Evolutionary conservation across 345 rosid species (phyloP).

Genomic region (Gossypioides kirkii): DNA sequence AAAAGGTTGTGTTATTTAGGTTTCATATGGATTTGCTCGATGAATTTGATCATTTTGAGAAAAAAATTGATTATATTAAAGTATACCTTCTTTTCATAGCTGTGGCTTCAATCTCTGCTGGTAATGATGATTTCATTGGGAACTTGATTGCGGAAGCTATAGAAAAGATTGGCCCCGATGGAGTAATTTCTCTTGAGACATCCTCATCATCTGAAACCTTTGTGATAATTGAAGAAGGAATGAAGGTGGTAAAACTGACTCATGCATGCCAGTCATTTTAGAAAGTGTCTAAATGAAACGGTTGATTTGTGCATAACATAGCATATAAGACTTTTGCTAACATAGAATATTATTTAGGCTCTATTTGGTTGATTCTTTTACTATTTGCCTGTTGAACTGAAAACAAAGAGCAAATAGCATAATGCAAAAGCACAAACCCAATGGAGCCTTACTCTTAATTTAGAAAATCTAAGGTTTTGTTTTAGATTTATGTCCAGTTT

Average conservation of each 20-base stretch:
- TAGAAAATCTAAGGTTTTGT: background rate
- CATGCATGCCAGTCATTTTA: background rate
- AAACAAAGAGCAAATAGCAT: background rate
- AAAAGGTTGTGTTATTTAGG: constrained; percentile 40
- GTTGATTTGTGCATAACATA: background rate
- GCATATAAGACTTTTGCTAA: background rate
- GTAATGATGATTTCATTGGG: constrained; percentile 74
- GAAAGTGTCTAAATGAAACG: background rate
- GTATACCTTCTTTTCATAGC: constrained; percentile 41
- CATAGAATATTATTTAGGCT: background rate
- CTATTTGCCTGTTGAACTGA: background rate
- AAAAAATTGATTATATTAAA: background rate
- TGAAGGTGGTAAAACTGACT: constrained; percentile 48
- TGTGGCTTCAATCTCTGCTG: constrained; percentile 88
- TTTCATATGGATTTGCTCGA: background rate
- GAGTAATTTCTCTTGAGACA: constrained; percentile 71
- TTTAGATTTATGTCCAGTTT: background rate
- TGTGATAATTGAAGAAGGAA: constrained; percentile 76
- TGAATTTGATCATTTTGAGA: background rate
- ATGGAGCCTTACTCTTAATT: background rate
- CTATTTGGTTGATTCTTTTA: background rate
- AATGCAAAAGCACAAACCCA: background rate
- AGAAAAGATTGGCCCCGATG: constrained; percentile 77
- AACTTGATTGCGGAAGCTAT: constrained; percentile 66
- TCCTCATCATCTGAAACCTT: constrained; percentile 68